Percentiles rank a stretch among this genome's conserved stretches.
Evolutionary conservation across 2,329 filamentous ascomycete genomes (phyloP).

Genomic region (Pestalotiopsis sp.): DNA sequence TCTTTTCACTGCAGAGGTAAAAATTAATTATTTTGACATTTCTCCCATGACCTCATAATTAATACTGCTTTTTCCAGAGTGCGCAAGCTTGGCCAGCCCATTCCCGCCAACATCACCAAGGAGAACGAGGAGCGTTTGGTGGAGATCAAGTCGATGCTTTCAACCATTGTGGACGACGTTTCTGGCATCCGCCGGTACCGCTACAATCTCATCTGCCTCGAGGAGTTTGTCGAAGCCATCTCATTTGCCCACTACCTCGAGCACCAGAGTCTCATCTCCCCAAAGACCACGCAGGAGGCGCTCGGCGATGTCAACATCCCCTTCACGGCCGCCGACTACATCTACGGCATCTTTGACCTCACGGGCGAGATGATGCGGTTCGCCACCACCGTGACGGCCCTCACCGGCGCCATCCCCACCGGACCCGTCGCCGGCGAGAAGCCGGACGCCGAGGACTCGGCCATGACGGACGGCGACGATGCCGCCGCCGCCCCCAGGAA

Average conservation of each 20-base stretch:
- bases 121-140: conserved; percentile 69
- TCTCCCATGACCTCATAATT: neutral
- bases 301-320: conserved; percentile 53
- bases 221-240: conserved; percentile 92
- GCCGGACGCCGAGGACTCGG: conserved; percentile 35
- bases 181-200: conserved; percentile 78
- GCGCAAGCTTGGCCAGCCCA: conserved; percentile 58
- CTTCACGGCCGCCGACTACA: conserved; percentile 80
- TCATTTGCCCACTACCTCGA: conserved; percentile 87
- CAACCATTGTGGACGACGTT: conserved; percentile 69
- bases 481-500: conserved; percentile 42
- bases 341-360: conserved; percentile 89
- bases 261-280: conserved; percentile 71
- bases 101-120: conserved; percentile 69
- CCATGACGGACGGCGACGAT: conserved; percentile 48
- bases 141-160: conserved; percentile 71
- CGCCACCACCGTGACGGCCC: conserved; percentile 83
- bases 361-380: conserved; percentile 98
- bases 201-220: conserved; percentile 84
- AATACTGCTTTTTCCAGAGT: conserved; percentile 47
- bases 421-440: conserved; percentile 29
- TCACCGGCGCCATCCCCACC: conserved; percentile 57
- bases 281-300: conserved; percentile 55
- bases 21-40: conserved; percentile 7
- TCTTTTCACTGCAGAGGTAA: conserved; percentile 82